phyloP scores from a whole-genome alignment of 176 grass and related monocot species.

The Musa acuminata region DNA sequence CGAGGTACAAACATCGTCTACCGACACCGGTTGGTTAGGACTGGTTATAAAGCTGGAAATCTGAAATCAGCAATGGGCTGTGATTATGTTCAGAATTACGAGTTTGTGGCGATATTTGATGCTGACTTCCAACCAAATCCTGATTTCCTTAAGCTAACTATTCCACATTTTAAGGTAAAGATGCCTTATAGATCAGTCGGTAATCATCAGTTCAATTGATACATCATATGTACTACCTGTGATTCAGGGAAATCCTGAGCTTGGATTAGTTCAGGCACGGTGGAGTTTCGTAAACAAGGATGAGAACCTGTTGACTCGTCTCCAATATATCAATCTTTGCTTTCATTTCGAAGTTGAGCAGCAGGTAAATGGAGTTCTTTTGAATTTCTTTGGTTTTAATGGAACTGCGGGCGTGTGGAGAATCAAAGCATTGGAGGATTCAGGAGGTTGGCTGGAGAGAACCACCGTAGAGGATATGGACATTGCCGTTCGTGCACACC shows the following conservation, averaged over 20 bases:
- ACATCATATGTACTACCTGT: neutral
- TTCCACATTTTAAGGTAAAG: slow-evolving; percentile 85
- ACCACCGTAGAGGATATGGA: slow-evolving; percentile 99
- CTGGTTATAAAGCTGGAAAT: slow-evolving; percentile 93
- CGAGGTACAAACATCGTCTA: slow-evolving; percentile 80
- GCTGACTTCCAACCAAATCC: slow-evolving; percentile 96
- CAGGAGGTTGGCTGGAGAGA: slow-evolving; percentile 92
- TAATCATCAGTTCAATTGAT: neutral
- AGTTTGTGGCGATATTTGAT: slow-evolving; percentile 96
- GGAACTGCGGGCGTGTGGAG: slow-evolving; percentile 97
- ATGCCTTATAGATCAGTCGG: neutral
- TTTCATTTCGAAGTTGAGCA: slow-evolving; percentile 99
- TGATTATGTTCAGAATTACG: slow-evolving; percentile 77
- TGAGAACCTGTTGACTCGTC: slow-evolving; percentile 88
- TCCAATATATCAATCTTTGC: slow-evolving; percentile 96
- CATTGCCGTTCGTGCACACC: slow-evolving; percentile 88
- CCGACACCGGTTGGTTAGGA: slow-evolving; percentile 62
- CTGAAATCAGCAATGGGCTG: slow-evolving; percentile 94
- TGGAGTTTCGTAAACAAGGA: slow-evolving; percentile 97
- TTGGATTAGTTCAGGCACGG: slow-evolving; percentile 78
- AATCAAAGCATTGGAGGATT: slow-evolving; percentile 87
- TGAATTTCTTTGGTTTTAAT: slow-evolving; percentile 97
- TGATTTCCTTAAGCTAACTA: slow-evolving; percentile 88
- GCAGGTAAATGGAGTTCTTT: slow-evolving; percentile 86
- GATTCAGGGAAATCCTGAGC: slow-evolving; percentile 64